Base-by-base conservation (phyloP, 495 filamentous ascomycete genomes). In the Cercophora newfieldiana region DNA sequence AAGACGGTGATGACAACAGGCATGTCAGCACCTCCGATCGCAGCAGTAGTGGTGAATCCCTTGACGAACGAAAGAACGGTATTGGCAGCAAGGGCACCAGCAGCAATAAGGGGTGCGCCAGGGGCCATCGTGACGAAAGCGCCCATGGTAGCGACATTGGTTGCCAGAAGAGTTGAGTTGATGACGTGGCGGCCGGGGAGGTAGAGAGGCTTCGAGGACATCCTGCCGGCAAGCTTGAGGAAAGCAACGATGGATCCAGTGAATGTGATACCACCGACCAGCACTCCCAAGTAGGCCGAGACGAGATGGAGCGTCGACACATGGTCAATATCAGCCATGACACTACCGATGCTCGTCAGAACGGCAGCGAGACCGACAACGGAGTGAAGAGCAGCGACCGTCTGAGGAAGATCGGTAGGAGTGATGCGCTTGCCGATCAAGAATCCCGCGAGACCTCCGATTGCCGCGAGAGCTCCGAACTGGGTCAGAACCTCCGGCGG, bases 11-110 rank as follows among this genome's bases (percentile, higher is more conserved):
- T 93, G 21, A 93, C 91, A 19, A 94, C 91, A 18, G 91, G 90
- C 90, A 92, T 92, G 71, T 93, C 91, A 4, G 90, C 91, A n/a
- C 90, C 91, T 12, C 91, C 91, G 72, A 94, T 93, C 10, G 89
- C 90, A 31, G 91, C 81, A 0, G 91, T 94, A 1, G 91, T 93
- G 12, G 91, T 94, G 68, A 84, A 93, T 3, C 91, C 91, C 71
- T 94, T 92, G 63, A 90, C 68, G 80, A 94, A 94, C 53, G 89
- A 91, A 14, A 94, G 83, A 0, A 84, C 76, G 0, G 90, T 88
- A 74, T 89, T 94, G 64, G 88, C 88, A 61, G 87, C 85, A 1
- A 93, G 80, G 53, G 89, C 91, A 7, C 82, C 84, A 16, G 90
- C 90, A 49, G 90, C 91, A 64, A 94, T 90, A 26, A 84, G 78